Conservation (phyloP, 2,329 filamentous ascomycete genomes). For the Rosellinia necatrix region DNA sequence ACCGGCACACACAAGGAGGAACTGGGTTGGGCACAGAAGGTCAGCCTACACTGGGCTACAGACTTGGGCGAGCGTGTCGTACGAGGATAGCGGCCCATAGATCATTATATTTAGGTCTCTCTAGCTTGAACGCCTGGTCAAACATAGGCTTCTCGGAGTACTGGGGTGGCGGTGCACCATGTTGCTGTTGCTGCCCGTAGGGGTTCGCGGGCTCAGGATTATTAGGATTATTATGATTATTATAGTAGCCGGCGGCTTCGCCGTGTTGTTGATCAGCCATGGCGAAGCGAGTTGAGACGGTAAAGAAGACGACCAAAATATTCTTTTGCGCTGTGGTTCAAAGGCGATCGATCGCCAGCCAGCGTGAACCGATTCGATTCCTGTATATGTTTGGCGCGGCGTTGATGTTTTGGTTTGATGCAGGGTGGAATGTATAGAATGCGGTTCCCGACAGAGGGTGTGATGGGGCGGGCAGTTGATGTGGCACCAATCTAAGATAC, state of each 20-base stretch:
- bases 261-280: conserved; percentile 29
- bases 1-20: conserved; percentile 72
- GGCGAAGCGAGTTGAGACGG: neutral
- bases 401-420: conserved; percentile 12
- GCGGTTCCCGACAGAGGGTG: no score
- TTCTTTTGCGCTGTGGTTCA: neutral
- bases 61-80: conserved; percentile 33
- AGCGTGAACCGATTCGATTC: neutral
- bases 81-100: conserved; percentile 84
- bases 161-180: conserved; percentile 10
- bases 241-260: conserved; percentile 34
- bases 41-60: conserved; percentile 2
- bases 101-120: conserved; percentile 87
- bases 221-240: no score
- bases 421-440: conserved; percentile 24
- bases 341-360: neutral
- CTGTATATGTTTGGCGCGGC: conserved; percentile 9
- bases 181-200: conserved; percentile 25
- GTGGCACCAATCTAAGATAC: no score
- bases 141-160: conserved; percentile 61
- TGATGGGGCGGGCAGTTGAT: no score
- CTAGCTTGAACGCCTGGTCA: conserved; percentile 80
- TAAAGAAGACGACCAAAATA: no score
- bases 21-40: conserved; percentile 46
- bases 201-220: conserved; percentile 27